Conservation (phyloP, 805 yeast species). For the Saturnispora quitensis region DNA sequence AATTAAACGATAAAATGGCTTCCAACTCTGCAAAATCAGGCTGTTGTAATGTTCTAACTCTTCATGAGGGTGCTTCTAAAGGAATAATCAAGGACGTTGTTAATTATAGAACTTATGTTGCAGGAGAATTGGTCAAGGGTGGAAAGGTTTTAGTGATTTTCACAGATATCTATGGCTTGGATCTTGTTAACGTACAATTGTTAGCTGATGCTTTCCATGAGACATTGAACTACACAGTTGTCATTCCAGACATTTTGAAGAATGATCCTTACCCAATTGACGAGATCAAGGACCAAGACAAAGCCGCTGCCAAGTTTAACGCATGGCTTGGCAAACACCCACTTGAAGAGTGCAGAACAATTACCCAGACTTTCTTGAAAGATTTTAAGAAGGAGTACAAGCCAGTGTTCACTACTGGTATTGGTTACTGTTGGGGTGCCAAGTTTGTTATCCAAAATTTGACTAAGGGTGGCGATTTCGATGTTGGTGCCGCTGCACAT, state of each 20-base stretch:
- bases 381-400: slow-evolving; percentile 33
- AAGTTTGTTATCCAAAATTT: slow-evolving; percentile 51
- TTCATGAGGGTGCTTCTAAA: slow-evolving; percentile 32
- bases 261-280: slow-evolving; percentile 38
- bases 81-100: slow-evolving; percentile 35
- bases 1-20: slow-evolving; percentile 9
- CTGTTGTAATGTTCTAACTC: slow-evolving; percentile 10
- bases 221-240: slow-evolving; percentile 48
- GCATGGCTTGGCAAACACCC: slow-evolving; percentile 38
- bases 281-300: slow-evolving; percentile 5
- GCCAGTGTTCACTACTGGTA: slow-evolving; percentile 43
- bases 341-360: slow-evolving; percentile 37
- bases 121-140: slow-evolving; percentile 34
- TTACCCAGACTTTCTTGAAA: slow-evolving; percentile 40
- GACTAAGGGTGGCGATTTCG: slow-evolving; percentile 28
- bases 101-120: slow-evolving; percentile 38
- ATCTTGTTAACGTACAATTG: slow-evolving; percentile 46
- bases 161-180: slow-evolving; percentile 64
- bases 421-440: slow-evolving; percentile 86
- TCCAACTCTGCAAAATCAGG: slow-evolving; percentile 12
- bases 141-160: slow-evolving; percentile 48
- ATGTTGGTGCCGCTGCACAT: slow-evolving; percentile 72
- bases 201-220: slow-evolving; percentile 59
- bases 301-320: slow-evolving; percentile 12
- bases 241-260: slow-evolving; percentile 67